phyloP scores from a whole-genome alignment of 164 flowering plant genomes.

The Magnolia kwangsiensis region DNA sequence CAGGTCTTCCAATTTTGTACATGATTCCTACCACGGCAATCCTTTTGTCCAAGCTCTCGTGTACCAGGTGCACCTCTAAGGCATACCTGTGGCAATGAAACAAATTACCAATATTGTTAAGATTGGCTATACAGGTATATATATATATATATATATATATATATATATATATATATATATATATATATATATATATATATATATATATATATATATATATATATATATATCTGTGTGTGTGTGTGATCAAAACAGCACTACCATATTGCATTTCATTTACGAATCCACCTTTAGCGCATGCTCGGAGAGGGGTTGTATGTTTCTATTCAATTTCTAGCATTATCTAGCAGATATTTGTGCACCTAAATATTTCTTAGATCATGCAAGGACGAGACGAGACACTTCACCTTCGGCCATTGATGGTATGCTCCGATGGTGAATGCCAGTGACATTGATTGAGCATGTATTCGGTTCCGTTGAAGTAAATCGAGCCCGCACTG shows the following conservation, averaged over 20 bases:
- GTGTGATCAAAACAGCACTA: too few relatives aligned
- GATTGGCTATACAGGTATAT: neutral
- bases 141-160: too few relatives aligned
- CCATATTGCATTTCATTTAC: too few relatives aligned
- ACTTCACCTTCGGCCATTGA: slow-evolving; percentile 36
- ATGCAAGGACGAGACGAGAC: neutral
- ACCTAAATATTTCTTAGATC: too few relatives aligned
- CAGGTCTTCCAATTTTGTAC: slow-evolving; percentile 50
- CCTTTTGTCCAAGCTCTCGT: slow-evolving; percentile 29
- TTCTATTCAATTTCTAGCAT: too few relatives aligned
- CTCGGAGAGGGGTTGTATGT: too few relatives aligned
- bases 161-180: too few relatives aligned
- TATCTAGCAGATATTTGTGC: too few relatives aligned
- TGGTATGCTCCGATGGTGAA: slow-evolving; percentile 57
- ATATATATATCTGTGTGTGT: neutral
- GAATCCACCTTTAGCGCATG: too few relatives aligned
- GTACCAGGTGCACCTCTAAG: slow-evolving; percentile 64
- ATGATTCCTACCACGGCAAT: slow-evolving; percentile 49
- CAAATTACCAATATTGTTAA: neutral
- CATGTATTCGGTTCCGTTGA: slow-evolving; percentile 33
- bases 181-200: too few relatives aligned
- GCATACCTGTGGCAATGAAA: slow-evolving; percentile 8
- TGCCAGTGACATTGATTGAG: slow-evolving; percentile 58
- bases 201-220: too few relatives aligned
- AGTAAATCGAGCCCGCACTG: slow-evolving; percentile 31